A percentile compares a stretch with the other conserved stretches of the same genome.
These are phyloP conservation scores for Metarhizium brunneum DNA, from an alignment of 2,329 filamentous ascomycete genomes.

Conservation along the genomic window DNA sequence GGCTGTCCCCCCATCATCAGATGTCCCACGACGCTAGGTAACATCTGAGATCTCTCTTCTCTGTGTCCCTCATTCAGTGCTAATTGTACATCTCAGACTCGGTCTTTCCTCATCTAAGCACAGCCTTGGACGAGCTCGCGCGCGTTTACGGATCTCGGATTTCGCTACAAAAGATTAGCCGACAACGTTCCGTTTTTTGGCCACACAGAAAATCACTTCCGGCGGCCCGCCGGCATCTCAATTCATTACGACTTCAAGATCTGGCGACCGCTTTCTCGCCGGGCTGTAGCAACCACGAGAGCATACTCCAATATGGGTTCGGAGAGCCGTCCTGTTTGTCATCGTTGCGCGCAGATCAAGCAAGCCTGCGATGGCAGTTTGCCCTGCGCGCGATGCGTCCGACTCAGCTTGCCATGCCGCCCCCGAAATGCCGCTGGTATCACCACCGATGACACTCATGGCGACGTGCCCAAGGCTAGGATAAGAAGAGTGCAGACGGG, in stretches of 20 bases:
- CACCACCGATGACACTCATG: conserved; percentile 3
- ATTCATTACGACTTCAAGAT: not conserved
- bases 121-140: not conserved
- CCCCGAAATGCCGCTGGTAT: conserved; percentile 14
- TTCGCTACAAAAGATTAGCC: not conserved
- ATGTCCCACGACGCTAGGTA: not conserved
- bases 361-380: conserved; percentile 24
- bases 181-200: not conserved
- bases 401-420: conserved; percentile 22
- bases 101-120: not conserved
- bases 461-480: conserved; percentile 21
- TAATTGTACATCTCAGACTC: not conserved
- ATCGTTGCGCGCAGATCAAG: conserved; percentile 26
- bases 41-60: not conserved
- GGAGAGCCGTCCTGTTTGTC: conserved; percentile 21
- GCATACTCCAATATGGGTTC: conserved; percentile 14
- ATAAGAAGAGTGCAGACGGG: conserved; percentile 28
- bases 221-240: not conserved
- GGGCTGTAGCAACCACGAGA: not conserved
- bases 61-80: not conserved
- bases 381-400: conserved; percentile 23
- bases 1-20: not conserved
- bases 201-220: not conserved
- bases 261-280: not conserved
- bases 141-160: not conserved